phyloP scores from a whole-genome alignment of 148 eudicot genomes.

The Fagopyrum homotropicum region DNA sequence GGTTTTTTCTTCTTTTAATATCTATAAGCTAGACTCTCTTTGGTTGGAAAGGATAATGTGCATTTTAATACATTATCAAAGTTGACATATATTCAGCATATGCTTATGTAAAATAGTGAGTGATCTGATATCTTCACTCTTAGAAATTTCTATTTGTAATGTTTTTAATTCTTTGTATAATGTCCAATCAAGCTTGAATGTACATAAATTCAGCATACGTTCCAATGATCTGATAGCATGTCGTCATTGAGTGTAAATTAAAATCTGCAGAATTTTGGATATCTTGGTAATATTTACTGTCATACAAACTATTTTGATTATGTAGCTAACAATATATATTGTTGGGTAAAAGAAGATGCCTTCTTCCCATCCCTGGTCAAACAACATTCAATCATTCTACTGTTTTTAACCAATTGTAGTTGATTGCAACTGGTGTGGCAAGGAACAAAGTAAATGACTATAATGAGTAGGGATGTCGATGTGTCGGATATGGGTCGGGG shows the following conservation, averaged over 20 bases:
- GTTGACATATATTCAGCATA: background rate
- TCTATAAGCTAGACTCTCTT: background rate
- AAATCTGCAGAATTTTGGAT: background rate
- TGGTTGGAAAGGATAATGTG: background rate
- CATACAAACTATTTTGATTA: slow-evolving; percentile 12
- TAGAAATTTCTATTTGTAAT: background rate
- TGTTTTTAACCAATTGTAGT: background rate
- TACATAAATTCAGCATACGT: no score
- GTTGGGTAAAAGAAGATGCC: slow-evolving; percentile 72
- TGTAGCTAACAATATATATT: slow-evolving; percentile 66
- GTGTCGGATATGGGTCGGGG: no score
- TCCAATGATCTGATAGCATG: background rate
- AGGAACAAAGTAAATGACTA: slow-evolving; percentile 23
- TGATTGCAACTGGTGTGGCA: slow-evolving; percentile 67
- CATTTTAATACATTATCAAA: background rate
- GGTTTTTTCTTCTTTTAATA: background rate
- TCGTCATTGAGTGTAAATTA: background rate
- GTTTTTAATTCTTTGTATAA: background rate
- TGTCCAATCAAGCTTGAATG: slow-evolving; percentile 5
- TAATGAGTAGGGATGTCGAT: no score
- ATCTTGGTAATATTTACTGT: no score
- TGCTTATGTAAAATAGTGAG: background rate
- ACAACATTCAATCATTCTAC: background rate
- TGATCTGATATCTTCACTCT: background rate
- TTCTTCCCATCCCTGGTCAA: background rate